Evolutionary conservation across 164 flowering plant species (phyloP), one percentile per base, ranked within the genome.

Genomic region (Magnolia kwangsiensis): DNA sequence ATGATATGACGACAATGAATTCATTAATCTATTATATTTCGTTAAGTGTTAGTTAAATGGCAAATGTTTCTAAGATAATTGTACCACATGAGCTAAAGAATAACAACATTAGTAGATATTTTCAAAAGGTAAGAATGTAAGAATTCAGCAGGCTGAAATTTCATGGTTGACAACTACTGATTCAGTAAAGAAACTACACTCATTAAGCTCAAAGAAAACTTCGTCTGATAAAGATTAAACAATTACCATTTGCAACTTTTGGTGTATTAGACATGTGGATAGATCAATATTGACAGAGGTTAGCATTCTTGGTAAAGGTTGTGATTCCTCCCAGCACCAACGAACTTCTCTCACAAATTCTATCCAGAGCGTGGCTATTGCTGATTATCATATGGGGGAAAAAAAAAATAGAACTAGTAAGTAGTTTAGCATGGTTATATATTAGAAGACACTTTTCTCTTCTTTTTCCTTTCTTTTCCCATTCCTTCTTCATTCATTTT

Each of bases 321-420:
- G 93, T 55, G 89, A 87, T 83, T 96, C 98, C 82, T 96, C 99
- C 99, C 99, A 96, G 75, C 87, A 96, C 96, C 97, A 96, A 74
- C 99, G 95, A 80, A 94, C 92, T 86, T 94, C 99, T 74, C 98
- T 86, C 63, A 92, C 94, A 84, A 96, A 96, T 80, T 96, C 99
- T 83, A 92, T 86, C 99, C 99, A 96, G 74, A 96, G 92, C 72
- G 84, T 69, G 67, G 99, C 92, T 78, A 96, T 87, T 69, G 98
- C 99, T 96, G 81, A 79, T 72, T 27, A 76, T 68, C 74, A 83
- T 16, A 72, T 7, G 45, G 45, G 5, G 5, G 58, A 55, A 76
- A 77, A 72, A 72, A 76, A 24, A 4, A 8, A 19, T 31, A 69
- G 49, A 67, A 21, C 14, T 50, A 45, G 61, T 16, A 8, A 55